Evolutionary conservation across 129 eudicot genomes (phyloP).

Genomic region (Kitagawia praeruptora): DNA sequence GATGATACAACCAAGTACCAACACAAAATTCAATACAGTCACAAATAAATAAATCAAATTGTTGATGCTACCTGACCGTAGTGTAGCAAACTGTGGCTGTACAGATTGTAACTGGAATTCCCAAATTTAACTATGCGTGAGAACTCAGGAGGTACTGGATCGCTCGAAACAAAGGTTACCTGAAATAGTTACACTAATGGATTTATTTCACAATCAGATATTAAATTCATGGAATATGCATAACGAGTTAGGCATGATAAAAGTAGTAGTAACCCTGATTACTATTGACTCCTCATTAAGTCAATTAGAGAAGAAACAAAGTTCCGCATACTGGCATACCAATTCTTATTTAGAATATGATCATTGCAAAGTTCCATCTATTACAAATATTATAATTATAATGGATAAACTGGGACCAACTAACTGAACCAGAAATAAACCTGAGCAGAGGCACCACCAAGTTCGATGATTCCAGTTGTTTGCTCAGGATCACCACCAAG

Average conservation of each 20-base stretch:
- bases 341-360: not conserved
- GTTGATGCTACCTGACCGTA: conserved; percentile 74
- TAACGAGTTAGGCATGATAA: too few relatives aligned
- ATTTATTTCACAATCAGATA: conserved; percentile 12
- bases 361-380: not conserved
- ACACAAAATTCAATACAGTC: not conserved
- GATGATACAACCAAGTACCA: not conserved
- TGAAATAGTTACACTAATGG: conserved; percentile 22
- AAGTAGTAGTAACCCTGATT: not conserved
- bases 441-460: conserved; percentile 99
- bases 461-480: conserved; percentile 95
- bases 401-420: not conserved
- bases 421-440: conserved; percentile 24
- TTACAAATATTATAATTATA: not conserved
- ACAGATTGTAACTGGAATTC: conserved; percentile 68
- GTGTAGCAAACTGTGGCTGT: conserved; percentile 95
- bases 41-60: not conserved
- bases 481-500: conserved; percentile 79
- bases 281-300: too few relatives aligned
- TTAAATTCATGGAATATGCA: not conserved
- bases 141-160: conserved; percentile 72
- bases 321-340: not conserved
- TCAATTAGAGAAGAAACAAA: not conserved
- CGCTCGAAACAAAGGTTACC: conserved; percentile 83
- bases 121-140: conserved; percentile 57